Conservation (phyloP, 768 basidiomycete species). For the Suillus plorans region DNA sequence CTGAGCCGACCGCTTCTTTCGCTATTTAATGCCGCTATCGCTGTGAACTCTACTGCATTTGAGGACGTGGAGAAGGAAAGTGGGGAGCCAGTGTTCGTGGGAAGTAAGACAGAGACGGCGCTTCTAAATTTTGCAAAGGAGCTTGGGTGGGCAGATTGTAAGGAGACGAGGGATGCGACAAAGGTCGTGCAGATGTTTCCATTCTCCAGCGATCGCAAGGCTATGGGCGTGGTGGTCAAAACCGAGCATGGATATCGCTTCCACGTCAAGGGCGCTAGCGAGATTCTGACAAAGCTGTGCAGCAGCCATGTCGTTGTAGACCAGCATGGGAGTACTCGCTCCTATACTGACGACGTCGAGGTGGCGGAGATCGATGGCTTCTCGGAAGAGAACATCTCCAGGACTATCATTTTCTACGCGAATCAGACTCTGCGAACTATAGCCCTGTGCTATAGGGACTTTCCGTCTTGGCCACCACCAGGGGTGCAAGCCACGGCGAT, state of each 20-base stretch:
- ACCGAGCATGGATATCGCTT: slow-evolving; percentile 59
- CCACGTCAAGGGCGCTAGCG: slow-evolving; percentile 91
- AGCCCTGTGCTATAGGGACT: slow-evolving; percentile 90
- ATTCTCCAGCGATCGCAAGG: slow-evolving; percentile 90
- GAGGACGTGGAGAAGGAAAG: slow-evolving; percentile 71
- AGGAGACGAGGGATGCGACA: slow-evolving; percentile 57
- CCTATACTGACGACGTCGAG: slow-evolving; percentile 39
- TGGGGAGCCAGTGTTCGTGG: slow-evolving; percentile 67
- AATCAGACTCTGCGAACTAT: slow-evolving; percentile 95
- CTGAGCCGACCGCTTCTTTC: slow-evolving; percentile 59
- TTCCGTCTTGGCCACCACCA: slow-evolving; percentile 80
- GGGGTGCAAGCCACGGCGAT: slow-evolving; percentile 39
- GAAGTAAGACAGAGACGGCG: slow-evolving; percentile 95
- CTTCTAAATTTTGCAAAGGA: slow-evolving; percentile 83
- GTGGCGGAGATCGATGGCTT: slow-evolving; percentile 62
- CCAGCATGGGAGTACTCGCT: slow-evolving; percentile 16
- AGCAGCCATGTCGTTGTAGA: slow-evolving; percentile 69
- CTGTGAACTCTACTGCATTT: slow-evolving; percentile 94
- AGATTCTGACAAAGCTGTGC: slow-evolving; percentile 84
- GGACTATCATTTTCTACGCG: slow-evolving; percentile 97
- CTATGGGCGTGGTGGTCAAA: slow-evolving; percentile 88
- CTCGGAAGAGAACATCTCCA: slow-evolving; percentile 77
- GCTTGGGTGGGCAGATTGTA: slow-evolving; percentile 75
- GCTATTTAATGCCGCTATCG: slow-evolving; percentile 83
- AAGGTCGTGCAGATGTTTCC: slow-evolving; percentile 84